Conservation (phyloP, 495 filamentous ascomycete species). For the Evansstolkia leycettana region DNA sequence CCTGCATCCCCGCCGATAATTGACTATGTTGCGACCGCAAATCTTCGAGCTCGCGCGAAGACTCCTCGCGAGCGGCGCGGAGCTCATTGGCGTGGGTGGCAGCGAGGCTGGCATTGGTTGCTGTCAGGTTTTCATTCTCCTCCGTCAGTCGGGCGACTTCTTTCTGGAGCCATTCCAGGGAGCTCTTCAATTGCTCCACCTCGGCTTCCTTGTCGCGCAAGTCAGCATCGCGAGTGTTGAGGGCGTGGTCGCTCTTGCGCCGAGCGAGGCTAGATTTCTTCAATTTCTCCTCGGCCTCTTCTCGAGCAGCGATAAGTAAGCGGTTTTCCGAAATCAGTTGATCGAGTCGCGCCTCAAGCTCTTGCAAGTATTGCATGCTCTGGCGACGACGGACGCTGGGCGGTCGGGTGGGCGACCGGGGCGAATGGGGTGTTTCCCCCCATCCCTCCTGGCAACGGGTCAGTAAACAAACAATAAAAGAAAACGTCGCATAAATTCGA, state of each 20-base stretch:
- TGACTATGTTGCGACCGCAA: conserved; percentile 46
- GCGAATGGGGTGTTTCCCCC: conserved; percentile 84
- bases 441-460: conserved; percentile 62
- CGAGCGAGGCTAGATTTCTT: conserved; percentile 44
- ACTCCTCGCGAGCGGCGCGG: conserved; percentile 38
- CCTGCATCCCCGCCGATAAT: conserved; percentile 51
- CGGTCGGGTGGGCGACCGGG: conserved; percentile 87
- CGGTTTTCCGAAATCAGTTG: conserved; percentile 74
- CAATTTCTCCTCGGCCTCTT: conserved; percentile 49
- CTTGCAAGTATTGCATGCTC: conserved; percentile 84
- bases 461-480: conserved; percentile 18
- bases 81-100: conserved; percentile 55
- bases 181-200: conserved; percentile 65
- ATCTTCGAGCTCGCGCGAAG: conserved; percentile 49
- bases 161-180: conserved; percentile 63
- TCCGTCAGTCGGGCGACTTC: conserved; percentile 64
- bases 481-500: conserved; percentile 3
- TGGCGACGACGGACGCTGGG: conserved; percentile 91
- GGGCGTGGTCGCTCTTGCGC: conserved; percentile 41
- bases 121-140: conserved; percentile 59
- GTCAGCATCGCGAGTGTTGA: conserved; percentile 42
- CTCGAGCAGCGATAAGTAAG: conserved; percentile 56
- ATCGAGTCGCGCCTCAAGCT: conserved; percentile 65
- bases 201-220: conserved; percentile 56
- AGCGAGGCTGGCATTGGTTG: conserved; percentile 54